A percentile compares a stretch with the other conserved stretches of the same genome.
phyloP scores from a whole-genome alignment of 192 early-diverging fungal genomes.

The Spinellus fusiger region DNA sequence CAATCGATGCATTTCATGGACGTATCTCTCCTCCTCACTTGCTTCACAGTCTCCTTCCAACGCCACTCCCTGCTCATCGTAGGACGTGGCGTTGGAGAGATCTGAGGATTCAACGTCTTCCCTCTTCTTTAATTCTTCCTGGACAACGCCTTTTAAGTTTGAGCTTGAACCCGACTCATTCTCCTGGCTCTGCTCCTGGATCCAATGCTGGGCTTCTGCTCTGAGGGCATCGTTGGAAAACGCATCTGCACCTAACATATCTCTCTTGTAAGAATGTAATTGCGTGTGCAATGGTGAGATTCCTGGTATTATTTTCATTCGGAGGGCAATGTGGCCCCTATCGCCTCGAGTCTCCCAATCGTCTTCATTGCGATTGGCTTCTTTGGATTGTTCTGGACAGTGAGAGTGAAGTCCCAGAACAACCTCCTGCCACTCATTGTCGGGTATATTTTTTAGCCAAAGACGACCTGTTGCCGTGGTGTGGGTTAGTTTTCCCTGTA shows the following conservation, averaged over 20 bases:
- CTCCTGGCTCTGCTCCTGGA: background rate
- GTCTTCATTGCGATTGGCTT: conserved; percentile 22
- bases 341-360: conserved; percentile 8
- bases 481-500: background rate
- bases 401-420: conserved; percentile 6
- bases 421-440: conserved; percentile 16
- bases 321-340: conserved; percentile 1
- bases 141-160: background rate
- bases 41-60: conserved; percentile 1
- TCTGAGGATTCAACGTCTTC: background rate
- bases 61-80: too few relatives aligned
- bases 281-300: conserved; percentile 18
- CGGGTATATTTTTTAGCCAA: conserved; percentile 11
- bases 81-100: too few relatives aligned
- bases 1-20: background rate
- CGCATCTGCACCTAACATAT: conserved; percentile 23
- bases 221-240: conserved; percentile 13
- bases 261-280: conserved; percentile 3
- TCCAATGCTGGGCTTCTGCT: conserved; percentile 13
- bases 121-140: background rate
- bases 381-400: conserved; percentile 8
- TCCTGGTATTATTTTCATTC: conserved; percentile 13
- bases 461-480: conserved; percentile 11
- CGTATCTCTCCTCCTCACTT: conserved; percentile 1
- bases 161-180: background rate